Percentiles rank a stretch among this genome's conserved stretches.
phyloP scores from a whole-genome alignment of 2,329 filamentous ascomycete species.

The Diaporthe australafricana region DNA sequence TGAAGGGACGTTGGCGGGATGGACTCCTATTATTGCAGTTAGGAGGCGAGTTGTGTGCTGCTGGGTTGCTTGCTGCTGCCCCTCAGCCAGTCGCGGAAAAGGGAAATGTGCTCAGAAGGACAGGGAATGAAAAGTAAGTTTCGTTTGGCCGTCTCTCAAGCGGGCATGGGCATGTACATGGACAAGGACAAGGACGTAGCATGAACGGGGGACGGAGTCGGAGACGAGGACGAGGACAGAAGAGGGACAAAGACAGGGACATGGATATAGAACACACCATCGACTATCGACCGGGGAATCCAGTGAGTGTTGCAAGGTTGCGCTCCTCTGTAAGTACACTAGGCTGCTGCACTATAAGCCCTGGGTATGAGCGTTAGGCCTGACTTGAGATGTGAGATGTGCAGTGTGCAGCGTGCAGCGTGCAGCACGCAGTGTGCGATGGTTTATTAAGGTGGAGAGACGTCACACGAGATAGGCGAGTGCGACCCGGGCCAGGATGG shows the following conservation, averaged over 20 bases:
- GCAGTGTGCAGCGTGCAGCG: not conserved
- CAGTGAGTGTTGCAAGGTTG: not conserved
- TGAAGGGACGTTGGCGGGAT: not conserved
- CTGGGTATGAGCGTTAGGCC: not conserved
- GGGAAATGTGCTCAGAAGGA: not conserved
- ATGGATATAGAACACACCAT: not conserved
- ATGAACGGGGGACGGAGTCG: not conserved
- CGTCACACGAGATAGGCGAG: slow-evolving; percentile 33
- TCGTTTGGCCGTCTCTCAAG: slow-evolving; percentile 2
- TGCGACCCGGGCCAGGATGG: slow-evolving; percentile 6
- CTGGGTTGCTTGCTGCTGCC: not conserved
- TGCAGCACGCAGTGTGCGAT: not conserved
- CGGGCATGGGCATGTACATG: not conserved
- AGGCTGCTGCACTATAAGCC: not conserved
- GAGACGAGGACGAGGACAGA: not conserved
- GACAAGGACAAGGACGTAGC: not conserved
- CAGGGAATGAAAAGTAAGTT: slow-evolving; percentile 6
- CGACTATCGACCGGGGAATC: not conserved
- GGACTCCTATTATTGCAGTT: slow-evolving; percentile 4
- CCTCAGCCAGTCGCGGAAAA: slow-evolving; percentile 4
- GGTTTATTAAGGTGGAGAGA: slow-evolving; percentile 22
- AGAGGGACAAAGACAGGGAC: not conserved
- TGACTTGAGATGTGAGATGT: not conserved
- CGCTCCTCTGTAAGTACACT: not conserved
- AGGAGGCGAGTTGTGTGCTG: not conserved